Evolutionary conservation across 768 basidiomycete genomes (phyloP), one percentile per base, ranked within the genome.

Genomic region (Cystofilobasidium macerans): DNA sequence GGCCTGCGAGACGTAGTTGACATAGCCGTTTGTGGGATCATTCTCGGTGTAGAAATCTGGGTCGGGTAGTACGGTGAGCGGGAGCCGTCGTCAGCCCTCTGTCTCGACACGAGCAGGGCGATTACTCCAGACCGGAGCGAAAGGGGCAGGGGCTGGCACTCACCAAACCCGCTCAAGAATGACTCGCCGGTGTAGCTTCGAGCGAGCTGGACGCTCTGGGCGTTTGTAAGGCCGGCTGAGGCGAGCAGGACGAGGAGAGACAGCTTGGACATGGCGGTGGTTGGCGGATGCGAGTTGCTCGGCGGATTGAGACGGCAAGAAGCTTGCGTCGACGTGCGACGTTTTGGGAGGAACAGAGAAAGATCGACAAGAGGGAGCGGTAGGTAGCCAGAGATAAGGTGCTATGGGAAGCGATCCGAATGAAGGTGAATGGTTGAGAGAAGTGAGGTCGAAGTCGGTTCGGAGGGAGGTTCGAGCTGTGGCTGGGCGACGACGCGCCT

Each of bases 11-110:
- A 76, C 70, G 65, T 76, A 76, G 67, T 74, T 76, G 57, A 53
- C 65, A 28, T 51, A 60, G 18, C 65, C 65, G 53, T 67, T 58
- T 33, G 75, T 74, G 1, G 75, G 75, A 57, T 76, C 75, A 42
- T 69, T 68, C 26, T 69, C 70, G 4, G 75, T 76, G 62, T 68
- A 74, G 65, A 71, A 76, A 30, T 75, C 75, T 76, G 43, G 8
- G 32, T 5, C 4, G 20, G 6, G 48, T 3, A 12, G 48, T 26
- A 5, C 14, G 48, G 28, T 13, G 48, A 13, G n/a, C 3, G 28
- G 24, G n/a, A 24, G 12, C 11, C 12, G 45, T 47, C 45, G 45
- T 24, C 13, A 3, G 12, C 24, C 9, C 8, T 51, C 28, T 13
- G 48, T 9, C 24, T 4, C n/a, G 24, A 51, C 4, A 18, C 7